Evolutionary conservation across 1,139 yeast genomes (phyloP).

Genomic region (Pneumocystis canis): DNA sequence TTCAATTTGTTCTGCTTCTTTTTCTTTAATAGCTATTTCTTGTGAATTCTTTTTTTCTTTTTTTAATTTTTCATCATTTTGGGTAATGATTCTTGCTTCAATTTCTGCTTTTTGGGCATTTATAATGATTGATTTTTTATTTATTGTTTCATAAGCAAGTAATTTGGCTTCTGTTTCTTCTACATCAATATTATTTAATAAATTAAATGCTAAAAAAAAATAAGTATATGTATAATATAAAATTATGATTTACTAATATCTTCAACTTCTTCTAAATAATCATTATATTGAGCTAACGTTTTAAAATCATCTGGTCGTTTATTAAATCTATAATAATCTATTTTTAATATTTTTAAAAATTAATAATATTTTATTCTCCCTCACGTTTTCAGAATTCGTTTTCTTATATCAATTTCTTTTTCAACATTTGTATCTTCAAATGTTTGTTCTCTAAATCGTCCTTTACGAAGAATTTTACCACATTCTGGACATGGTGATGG

Average conservation of each 20-base stretch:
- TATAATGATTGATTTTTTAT: conserved; percentile 60
- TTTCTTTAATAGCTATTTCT: conserved; percentile 25
- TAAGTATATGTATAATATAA: neutral
- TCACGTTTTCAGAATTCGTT: conserved; percentile 48
- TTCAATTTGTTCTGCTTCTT: conserved; percentile 27
- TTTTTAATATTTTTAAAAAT: neutral
- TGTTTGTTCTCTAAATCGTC: conserved; percentile 77
- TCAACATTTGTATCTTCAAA: conserved; percentile 85
- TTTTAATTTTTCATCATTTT: conserved; percentile 50
- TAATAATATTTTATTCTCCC: neutral
- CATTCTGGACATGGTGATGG: conserved; percentile 94
- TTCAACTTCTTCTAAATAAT: conserved; percentile 72
- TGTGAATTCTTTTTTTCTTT: conserved; percentile 26
- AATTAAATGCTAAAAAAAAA: conserved; percentile 37
- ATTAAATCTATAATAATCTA: conserved; percentile 35
- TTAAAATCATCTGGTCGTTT: conserved; percentile 64
- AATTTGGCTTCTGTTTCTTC: conserved; percentile 59
- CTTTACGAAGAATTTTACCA: conserved; percentile 71
- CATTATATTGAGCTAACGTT: conserved; percentile 46
- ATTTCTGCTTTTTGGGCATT: conserved; percentile 58
- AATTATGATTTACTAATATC: conserved; percentile 30
- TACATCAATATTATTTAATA: conserved; percentile 54
- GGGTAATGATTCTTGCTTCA: conserved; percentile 49
- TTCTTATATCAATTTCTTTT: conserved; percentile 79
- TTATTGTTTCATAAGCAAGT: conserved; percentile 56